Evolutionary conservation across 345 rosid genomes (phyloP).

Genomic region (Carallia brachiata): DNA sequence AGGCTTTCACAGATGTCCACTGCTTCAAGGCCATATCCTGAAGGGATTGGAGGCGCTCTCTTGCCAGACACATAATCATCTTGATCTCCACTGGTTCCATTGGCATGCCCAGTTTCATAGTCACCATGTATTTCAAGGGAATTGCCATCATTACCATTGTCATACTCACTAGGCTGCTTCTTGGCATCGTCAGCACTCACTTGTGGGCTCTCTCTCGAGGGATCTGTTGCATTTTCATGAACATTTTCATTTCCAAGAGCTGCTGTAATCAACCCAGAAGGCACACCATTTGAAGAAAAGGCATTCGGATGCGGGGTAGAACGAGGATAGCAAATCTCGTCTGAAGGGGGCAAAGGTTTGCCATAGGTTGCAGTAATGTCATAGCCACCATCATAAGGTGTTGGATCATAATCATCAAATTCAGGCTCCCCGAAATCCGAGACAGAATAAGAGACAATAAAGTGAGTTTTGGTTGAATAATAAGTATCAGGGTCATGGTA

Average conservation of each 20-base stretch:
- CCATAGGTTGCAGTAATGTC: constrained; percentile 60
- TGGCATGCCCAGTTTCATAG: constrained; percentile 2
- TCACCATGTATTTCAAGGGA: background rate
- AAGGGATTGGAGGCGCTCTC: constrained; percentile 43
- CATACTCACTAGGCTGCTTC: background rate
- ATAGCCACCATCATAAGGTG: constrained; percentile 76
- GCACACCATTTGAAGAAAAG: constrained; percentile 20
- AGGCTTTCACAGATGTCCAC: constrained; percentile 71
- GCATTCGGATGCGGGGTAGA: constrained; percentile 19
- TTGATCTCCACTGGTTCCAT: constrained; percentile 11
- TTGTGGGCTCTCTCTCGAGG: constrained; percentile 25
- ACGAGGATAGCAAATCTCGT: constrained; percentile 54
- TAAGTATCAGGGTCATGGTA: constrained; percentile 24
- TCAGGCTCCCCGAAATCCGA: constrained; percentile 40
- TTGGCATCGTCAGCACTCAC: constrained; percentile 17
- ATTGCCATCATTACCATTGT: background rate
- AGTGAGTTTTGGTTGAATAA: constrained; percentile 30
- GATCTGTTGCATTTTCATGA: constrained; percentile 19
- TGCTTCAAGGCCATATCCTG: constrained; percentile 79
- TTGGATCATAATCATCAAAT: constrained; percentile 69
- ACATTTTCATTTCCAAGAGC: constrained; percentile 30
- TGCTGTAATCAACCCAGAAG: constrained; percentile 30
- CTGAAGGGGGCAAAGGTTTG: constrained; percentile 60
- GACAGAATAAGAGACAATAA: constrained; percentile 41
- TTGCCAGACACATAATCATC: constrained; percentile 21